Percentiles rank a stretch among this genome's conserved stretches.
phyloP scores from a whole-genome alignment of 2,329 filamentous ascomycete species.

The Chrysoporthe deuterocubensis region DNA sequence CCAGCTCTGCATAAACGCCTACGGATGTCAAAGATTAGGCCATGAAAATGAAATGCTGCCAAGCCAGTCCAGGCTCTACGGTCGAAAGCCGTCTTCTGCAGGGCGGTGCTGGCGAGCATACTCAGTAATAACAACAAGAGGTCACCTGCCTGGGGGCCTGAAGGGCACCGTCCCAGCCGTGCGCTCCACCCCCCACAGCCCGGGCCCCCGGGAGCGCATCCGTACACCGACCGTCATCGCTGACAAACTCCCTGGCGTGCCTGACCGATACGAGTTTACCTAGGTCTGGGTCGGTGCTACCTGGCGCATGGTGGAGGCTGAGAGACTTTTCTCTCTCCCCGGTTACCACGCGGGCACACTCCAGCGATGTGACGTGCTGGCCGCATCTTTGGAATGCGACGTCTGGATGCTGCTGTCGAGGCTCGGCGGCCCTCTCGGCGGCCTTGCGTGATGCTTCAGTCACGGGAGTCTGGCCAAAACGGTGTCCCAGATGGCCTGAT shows the following conservation, averaged over 20 bases:
- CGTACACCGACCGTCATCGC: not conserved
- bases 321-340: slow-evolving; percentile 12
- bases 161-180: not conserved
- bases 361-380: not conserved
- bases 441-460: not conserved
- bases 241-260: not conserved
- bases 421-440: not conserved
- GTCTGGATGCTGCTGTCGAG: not conserved
- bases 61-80: no score
- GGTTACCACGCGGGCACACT: not conserved
- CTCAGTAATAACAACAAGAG: not conserved
- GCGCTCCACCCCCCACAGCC: slow-evolving; percentile 8
- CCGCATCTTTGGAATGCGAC: not conserved
- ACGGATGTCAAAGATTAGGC: no score
- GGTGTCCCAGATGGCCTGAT: not conserved
- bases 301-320: slow-evolving; percentile 16
- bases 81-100: no score
- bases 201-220: slow-evolving; percentile 1
- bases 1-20: no score
- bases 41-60: no score
- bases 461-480: not conserved
- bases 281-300: not conserved
- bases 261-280: not conserved
- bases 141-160: not conserved
- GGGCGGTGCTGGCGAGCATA: no score